phyloP scores from a whole-genome alignment of 2,329 filamentous ascomycete species.

The Magnaporthiopsis rhizophila region DNA sequence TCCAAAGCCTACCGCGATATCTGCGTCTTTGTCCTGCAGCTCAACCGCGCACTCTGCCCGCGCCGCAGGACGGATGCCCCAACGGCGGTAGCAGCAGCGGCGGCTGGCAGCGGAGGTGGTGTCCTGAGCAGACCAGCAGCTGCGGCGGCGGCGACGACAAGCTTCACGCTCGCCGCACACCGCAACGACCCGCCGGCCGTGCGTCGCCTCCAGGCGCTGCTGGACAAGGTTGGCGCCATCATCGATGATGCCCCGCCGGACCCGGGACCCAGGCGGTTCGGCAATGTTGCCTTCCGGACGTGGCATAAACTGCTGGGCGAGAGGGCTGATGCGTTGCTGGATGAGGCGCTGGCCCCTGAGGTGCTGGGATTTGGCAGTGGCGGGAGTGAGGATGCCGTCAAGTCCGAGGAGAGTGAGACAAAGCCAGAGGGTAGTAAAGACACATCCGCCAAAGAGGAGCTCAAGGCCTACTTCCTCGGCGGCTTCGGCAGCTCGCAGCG shows the following conservation, averaged over 20 bases:
- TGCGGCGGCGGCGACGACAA: slow-evolving; percentile 29
- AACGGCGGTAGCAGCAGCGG: background rate
- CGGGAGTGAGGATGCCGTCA: background rate
- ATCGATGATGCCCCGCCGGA: slow-evolving; percentile 77
- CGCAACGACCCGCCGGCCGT: slow-evolving; percentile 48
- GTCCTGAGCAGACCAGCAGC: background rate
- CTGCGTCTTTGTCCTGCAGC: slow-evolving; percentile 77
- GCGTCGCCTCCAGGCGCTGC: slow-evolving; percentile 54
- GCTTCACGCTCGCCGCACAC: slow-evolving; percentile 35
- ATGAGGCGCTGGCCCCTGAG: slow-evolving; percentile 41
- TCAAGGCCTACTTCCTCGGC: slow-evolving; percentile 73
- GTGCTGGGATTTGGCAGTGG: slow-evolving; percentile 17
- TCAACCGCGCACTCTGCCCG: slow-evolving; percentile 82
- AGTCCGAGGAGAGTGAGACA: background rate
- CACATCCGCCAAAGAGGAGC: slow-evolving; percentile 45
- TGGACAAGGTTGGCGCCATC: slow-evolving; percentile 56
- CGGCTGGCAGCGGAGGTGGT: slow-evolving; percentile 14
- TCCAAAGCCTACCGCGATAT: slow-evolving; percentile 83
- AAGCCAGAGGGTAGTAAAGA: background rate
- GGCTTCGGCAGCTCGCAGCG: slow-evolving; percentile 82
- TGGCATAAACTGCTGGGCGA: slow-evolving; percentile 69
- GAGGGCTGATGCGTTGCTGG: slow-evolving; percentile 46
- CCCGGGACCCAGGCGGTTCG: slow-evolving; percentile 78
- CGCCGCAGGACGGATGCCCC: slow-evolving; percentile 32
- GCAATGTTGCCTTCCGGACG: slow-evolving; percentile 80